A percentile compares a stretch with the other conserved stretches of the same genome.
phyloP scores from a whole-genome alignment of 495 filamentous ascomycete species.

The Lophiostoma macrostomum region DNA sequence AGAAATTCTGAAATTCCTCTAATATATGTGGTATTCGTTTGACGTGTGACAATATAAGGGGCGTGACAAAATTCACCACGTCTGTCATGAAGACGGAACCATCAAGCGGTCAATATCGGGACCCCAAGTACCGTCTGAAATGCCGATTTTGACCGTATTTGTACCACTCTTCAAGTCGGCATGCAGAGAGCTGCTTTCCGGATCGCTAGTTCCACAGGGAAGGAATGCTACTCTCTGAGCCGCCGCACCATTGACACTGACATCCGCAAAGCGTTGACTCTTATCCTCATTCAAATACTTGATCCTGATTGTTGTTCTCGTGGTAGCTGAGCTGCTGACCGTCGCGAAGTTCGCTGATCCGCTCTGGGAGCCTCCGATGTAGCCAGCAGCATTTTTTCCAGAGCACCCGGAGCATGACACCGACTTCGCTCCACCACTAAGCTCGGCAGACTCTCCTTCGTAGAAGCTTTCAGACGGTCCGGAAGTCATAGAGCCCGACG shows the following conservation, averaged over 20 bases:
- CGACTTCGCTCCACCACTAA: conserved; percentile 33
- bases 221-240: conserved; percentile 51
- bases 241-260: conserved; percentile 53
- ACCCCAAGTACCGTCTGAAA: conserved; percentile 42
- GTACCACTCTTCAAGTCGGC: conserved; percentile 43
- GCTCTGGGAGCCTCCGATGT: conserved; percentile 52
- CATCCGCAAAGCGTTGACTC: conserved; percentile 49
- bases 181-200: conserved; percentile 45
- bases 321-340: conserved; percentile 46
- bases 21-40: too few relatives aligned
- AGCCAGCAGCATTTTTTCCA: conserved; percentile 47
- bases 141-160: conserved; percentile 51
- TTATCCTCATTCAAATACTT: conserved; percentile 54
- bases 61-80: too few relatives aligned
- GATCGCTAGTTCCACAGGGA: conserved; percentile 39
- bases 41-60: too few relatives aligned
- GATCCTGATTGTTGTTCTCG: conserved; percentile 53
- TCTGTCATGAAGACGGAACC: conserved; percentile 50
- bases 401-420: conserved; percentile 52
- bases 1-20: too few relatives aligned
- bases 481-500: conserved; percentile 41
- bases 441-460: conserved; percentile 46
- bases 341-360: conserved; percentile 48
- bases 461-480: conserved; percentile 50
- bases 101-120: conserved; percentile 58